Evolutionary conservation across 1,139 yeast species (phyloP).

Genomic region (Kodamaea plutei): DNA sequence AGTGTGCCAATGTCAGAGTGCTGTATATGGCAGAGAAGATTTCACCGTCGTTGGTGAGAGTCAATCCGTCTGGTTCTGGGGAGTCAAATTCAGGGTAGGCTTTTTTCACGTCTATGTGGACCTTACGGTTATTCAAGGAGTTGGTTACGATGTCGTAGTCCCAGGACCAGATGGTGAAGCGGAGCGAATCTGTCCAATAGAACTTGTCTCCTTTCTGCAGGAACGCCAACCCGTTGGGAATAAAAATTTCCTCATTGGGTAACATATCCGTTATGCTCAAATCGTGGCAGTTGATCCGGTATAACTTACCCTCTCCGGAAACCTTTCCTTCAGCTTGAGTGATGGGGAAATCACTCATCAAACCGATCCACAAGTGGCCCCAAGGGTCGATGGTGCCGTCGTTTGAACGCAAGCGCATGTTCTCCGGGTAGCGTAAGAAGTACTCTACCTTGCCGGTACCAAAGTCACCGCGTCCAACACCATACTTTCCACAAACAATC

Average conservation of each 20-base stretch:
- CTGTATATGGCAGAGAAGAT: conserved; percentile 71
- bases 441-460: conserved; percentile 37
- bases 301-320: conserved; percentile 41
- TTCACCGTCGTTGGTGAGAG: conserved; percentile 57
- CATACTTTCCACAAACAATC: conserved; percentile 53
- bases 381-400: conserved; percentile 70
- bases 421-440: conserved; percentile 41
- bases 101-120: conserved; percentile 39
- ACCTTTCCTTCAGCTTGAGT: conserved; percentile 22
- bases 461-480: conserved; percentile 52
- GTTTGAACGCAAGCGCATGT: conserved; percentile 53
- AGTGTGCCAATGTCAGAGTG: conserved; percentile 51
- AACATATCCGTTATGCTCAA: conserved; percentile 30
- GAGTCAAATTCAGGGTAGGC: conserved; percentile 24
- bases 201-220: conserved; percentile 44
- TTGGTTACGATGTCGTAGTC: conserved; percentile 53
- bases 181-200: conserved; percentile 71
- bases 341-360: conserved; percentile 58
- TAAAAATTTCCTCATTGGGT: conserved; percentile 28
- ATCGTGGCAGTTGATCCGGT: conserved; percentile 35
- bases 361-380: conserved; percentile 69
- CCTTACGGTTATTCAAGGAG: conserved; percentile 37
- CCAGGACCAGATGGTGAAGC: conserved; percentile 54
- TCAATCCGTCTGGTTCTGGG: conserved; percentile 82
- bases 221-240: conserved; percentile 84